Conservation (phyloP, 2,329 filamentous ascomycete species). For the Colletotrichum godetiae region DNA sequence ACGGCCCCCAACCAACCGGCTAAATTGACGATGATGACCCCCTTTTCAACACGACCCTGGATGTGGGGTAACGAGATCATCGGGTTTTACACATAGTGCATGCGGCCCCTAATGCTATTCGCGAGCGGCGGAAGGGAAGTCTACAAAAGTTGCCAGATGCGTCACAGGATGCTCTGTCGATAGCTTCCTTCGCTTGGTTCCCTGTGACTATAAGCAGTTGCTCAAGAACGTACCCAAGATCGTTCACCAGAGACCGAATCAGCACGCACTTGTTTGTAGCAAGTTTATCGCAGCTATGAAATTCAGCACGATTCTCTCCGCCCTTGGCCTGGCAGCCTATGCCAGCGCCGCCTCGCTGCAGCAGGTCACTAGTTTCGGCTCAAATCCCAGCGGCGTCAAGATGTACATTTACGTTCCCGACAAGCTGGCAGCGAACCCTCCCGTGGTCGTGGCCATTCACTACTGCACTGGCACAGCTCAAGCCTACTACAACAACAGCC, state of each 20-base stretch:
- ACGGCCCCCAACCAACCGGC: background rate
- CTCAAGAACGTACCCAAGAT: background rate
- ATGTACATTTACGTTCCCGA: constrained; percentile 47
- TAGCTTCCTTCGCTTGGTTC: background rate
- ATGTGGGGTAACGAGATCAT: constrained; percentile 27
- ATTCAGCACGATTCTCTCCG: constrained; percentile 29
- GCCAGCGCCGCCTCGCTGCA: constrained; percentile 40
- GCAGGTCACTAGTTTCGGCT: constrained; percentile 43
- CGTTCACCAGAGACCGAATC: background rate
- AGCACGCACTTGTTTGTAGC: background rate
- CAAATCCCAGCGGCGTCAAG: constrained; percentile 42
- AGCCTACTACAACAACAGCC: constrained; percentile 61
- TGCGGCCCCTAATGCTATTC: background rate
- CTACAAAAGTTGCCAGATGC: constrained; percentile 14
- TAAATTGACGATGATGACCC: constrained; percentile 13
- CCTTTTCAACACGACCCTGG: constrained; percentile 14
- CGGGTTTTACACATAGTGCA: constrained; percentile 12
- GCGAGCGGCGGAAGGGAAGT: background rate
- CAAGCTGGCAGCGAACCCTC: constrained; percentile 50
- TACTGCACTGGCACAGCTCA: constrained; percentile 66
- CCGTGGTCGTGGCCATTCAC: constrained; percentile 66
- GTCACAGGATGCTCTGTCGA: background rate
- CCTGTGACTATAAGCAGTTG: background rate
- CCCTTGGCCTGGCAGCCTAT: constrained; percentile 36
- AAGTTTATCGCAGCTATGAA: constrained; percentile 20